Base-by-base conservation (phyloP, 1,284 basidiomycete species). In the Leccinum subspadiceum region DNA sequence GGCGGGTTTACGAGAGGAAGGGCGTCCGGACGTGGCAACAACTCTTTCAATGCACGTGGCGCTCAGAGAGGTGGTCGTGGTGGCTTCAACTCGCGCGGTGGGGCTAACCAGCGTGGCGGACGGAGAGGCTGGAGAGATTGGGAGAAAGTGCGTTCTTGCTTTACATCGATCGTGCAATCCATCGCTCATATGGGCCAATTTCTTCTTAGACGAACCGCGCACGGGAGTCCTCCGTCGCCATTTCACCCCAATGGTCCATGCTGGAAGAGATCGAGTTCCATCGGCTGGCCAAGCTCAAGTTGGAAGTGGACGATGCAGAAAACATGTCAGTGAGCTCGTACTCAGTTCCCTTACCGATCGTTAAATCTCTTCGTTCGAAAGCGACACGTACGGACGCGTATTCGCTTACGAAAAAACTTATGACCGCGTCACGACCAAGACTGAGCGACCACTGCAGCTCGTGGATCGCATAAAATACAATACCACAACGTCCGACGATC, bases 221-320 rank as follows among this genome's bases (percentile, higher is more conserved):
- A 50, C 89, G 97, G 59, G 97, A 99, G 77, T 92, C 95, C 10
- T 97, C 94, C 2, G 94, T 99, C 63, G 90, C 90, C 37, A 95
- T 99, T 66, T 92, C 90, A 57, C 85, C 92, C 26, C 89, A 92
- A 68, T 99, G 97, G 97, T 79, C 85, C 51, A 90, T 97, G 83
- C 81, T 98, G 57, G 96, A 98, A 78, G 97, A 99, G 79, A 91
- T 99, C 70, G 96, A 98, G 74, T 99, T 98, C 79, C 86, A 91
- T 76, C 90, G 96, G 60, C 82, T 99, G 63, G 79, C 89, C 49
- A 99, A 99, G 78, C 82, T 99, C 64, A 86, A 92, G 60, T 84
- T 99, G 48, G 94, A 95, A 59, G 95, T 99, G 20, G 92, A 94
- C 64, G 90, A 93, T 49, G 91, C 89, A 44, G 93, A 96, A 69